Evolutionary conservation across 176 grass and related monocot species (phyloP).

Genomic region (Triticum aestivum): IWGSC_CS_RefSeq_v2.1 NC_057794.1:455526709-455527208

Average conservation of each 20-base stretch:
- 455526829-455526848: no score
- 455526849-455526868: neutral
- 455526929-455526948: neutral
- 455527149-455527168: neutral
- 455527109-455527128: neutral
- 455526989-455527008: neutral
- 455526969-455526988: conserved; percentile 25
- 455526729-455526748: no score
- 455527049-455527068: neutral
- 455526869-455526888: neutral
- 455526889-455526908: neutral
- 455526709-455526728: no score
- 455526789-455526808: no score
- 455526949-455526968: neutral
- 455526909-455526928: neutral
- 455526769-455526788: no score
- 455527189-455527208: neutral
- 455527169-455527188: neutral
- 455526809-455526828: no score
- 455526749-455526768: no score
- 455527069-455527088: neutral
- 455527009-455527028: neutral
- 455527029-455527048: neutral
- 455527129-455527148: conserved; percentile 14
- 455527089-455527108: neutral